Evolutionary conservation across 164 flowering plant genomes (phyloP).

Genomic region (Piper betle): DNA sequence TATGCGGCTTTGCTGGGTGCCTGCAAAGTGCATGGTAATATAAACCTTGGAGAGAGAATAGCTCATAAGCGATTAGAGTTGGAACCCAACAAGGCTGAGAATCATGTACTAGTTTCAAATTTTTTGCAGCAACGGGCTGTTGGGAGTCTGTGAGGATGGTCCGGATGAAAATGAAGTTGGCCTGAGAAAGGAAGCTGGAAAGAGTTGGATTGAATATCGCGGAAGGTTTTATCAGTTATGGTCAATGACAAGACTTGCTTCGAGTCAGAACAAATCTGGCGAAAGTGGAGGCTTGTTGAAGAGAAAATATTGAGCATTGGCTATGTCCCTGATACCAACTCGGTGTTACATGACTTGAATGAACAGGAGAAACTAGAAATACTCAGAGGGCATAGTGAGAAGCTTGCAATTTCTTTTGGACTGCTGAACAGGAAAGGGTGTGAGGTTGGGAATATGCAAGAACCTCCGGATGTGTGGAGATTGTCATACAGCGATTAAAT

Average conservation of each 20-base stretch:
- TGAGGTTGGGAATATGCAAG: slow-evolving; percentile 32
- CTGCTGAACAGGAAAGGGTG: slow-evolving; percentile 31
- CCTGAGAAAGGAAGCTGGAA: slow-evolving; percentile 41
- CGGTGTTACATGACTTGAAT: slow-evolving; percentile 43
- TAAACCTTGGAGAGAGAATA: slow-evolving; percentile 31
- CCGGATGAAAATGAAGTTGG: slow-evolving; percentile 40
- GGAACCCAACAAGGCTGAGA: slow-evolving; percentile 35
- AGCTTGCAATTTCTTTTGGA: slow-evolving; percentile 46
- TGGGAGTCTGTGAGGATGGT: slow-evolving; percentile 57
- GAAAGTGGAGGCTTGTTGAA: too few relatives aligned
- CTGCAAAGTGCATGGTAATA: slow-evolving; percentile 31
- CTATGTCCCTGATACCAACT: slow-evolving; percentile 31
- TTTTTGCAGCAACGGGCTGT: slow-evolving; percentile 43
- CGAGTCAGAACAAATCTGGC: slow-evolving; percentile 18
- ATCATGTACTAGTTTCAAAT: slow-evolving; percentile 40
- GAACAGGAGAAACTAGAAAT: slow-evolving; percentile 42
- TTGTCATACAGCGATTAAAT: slow-evolving; percentile 47
- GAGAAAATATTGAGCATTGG: slow-evolving; percentile 33
- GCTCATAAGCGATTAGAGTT: slow-evolving; percentile 32
- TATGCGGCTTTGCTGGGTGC: slow-evolving; percentile 60
- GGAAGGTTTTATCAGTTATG: slow-evolving; percentile 33
- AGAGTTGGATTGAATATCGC: slow-evolving; percentile 57
- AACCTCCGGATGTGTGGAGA: slow-evolving; percentile 53
- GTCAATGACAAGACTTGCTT: slow-evolving; percentile 25
- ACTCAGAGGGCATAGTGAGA: slow-evolving; percentile 51